These are phyloP conservation scores for Cordyceps cicadae DNA, from an alignment of 2,329 filamentous ascomycete species.

Conservation along the genomic window DNA sequence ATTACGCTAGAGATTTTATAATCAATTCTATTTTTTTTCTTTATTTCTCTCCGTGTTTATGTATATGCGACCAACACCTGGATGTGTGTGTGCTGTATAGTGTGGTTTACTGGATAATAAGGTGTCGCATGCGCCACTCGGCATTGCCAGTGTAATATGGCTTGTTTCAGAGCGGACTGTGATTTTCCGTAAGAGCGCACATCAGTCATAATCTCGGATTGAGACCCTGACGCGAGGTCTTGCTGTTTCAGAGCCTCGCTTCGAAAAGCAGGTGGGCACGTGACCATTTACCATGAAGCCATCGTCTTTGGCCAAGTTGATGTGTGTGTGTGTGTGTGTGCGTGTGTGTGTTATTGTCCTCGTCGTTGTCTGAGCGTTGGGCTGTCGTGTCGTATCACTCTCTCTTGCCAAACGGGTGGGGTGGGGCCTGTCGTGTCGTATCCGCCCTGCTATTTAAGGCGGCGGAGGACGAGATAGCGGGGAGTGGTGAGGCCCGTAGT, in stretches of 20 bases:
- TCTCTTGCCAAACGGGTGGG: neutral
- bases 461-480: neutral
- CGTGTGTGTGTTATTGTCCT: neutral
- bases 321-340: too few species aligned
- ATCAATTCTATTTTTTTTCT: slow-evolving; percentile 4
- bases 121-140: neutral
- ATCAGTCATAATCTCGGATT: neutral
- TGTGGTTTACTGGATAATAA: neutral
- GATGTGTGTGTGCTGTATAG: neutral
- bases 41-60: too few species aligned
- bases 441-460: neutral
- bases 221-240: neutral
- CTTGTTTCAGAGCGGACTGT: neutral
- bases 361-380: neutral
- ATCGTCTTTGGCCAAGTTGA: neutral
- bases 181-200: neutral
- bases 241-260: neutral
- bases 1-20: slow-evolving; percentile 11
- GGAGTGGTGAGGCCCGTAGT: neutral
- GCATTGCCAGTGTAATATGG: neutral
- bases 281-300: neutral
- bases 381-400: neutral
- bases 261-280: neutral
- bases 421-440: neutral
- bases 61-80: neutral